phyloP scores from a whole-genome alignment of 768 basidiomycete species.

The Mycena indigotica region DNA sequence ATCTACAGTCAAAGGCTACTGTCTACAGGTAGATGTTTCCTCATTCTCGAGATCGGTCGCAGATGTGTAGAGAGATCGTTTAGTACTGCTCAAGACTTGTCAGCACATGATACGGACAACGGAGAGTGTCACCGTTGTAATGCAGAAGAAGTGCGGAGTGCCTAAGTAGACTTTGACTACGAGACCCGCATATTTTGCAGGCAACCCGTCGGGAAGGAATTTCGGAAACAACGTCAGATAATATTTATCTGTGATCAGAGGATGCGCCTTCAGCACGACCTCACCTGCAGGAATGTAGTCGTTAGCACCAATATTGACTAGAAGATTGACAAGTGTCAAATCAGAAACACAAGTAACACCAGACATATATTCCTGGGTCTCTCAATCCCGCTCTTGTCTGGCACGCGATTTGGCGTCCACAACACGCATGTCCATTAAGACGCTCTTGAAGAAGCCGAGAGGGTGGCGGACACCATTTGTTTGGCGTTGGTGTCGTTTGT shows the following conservation, averaged over 20 bases:
- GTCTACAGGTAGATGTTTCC: no score
- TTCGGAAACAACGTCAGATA: constrained; percentile 18
- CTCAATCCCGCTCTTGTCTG: constrained; percentile 17
- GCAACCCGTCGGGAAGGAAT: constrained; percentile 19
- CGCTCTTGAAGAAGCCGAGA: constrained; percentile 21
- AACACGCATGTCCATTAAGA: constrained; percentile 14
- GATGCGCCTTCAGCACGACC: constrained; percentile 16
- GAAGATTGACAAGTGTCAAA: background rate
- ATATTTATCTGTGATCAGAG: constrained; percentile 15
- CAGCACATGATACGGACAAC: no score
- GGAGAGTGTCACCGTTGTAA: no score
- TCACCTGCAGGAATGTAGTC: constrained; percentile 15
- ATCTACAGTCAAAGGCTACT: no score
- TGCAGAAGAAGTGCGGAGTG: no score
- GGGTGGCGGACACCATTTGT: constrained; percentile 17
- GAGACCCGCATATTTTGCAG: constrained; percentile 14
- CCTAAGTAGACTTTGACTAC: no score
- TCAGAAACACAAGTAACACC: background rate
- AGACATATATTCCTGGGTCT: constrained; percentile 10
- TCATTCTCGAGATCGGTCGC: no score
- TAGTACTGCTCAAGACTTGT: no score
- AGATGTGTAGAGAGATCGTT: no score
- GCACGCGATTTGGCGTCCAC: constrained; percentile 15
- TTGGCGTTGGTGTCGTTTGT: no score
- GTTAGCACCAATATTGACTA: constrained; percentile 1